Percentiles rank a stretch among this genome's conserved stretches.
phyloP scores from a whole-genome alignment of 805 yeast genomes.

The Danielia oregonensis region DNA sequence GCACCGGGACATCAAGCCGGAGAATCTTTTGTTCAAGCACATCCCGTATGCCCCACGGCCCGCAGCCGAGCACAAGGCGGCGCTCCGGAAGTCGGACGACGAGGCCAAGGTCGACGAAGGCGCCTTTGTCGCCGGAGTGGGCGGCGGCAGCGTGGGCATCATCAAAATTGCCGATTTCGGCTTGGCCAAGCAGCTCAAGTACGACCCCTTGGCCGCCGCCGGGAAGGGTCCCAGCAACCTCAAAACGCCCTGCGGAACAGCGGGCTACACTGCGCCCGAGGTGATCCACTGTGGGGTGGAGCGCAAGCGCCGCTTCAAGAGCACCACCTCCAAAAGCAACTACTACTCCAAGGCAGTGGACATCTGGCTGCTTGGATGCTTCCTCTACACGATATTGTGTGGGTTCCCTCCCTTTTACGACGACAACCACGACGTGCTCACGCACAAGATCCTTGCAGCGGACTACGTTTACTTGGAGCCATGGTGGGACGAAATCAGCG shows the following conservation, averaged over 20 bases:
- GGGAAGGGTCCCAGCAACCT: slow-evolving; percentile 46
- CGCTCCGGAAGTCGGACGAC: slow-evolving; percentile 64
- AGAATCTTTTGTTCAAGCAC: slow-evolving; percentile 64
- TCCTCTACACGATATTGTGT: slow-evolving; percentile 84
- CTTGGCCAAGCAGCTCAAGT: slow-evolving; percentile 84
- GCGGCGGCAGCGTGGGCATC: slow-evolving; percentile 89
- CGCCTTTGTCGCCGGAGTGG: slow-evolving; percentile 68
- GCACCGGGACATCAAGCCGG: slow-evolving; percentile 83
- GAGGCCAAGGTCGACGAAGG: slow-evolving; percentile 83
- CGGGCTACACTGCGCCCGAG: slow-evolving; percentile 98
- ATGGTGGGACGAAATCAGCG: slow-evolving; percentile 85
- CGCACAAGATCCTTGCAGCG: slow-evolving; percentile 77
- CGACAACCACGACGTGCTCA: slow-evolving; percentile 67
- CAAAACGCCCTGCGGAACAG: slow-evolving; percentile 98
- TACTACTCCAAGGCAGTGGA: slow-evolving; percentile 87
- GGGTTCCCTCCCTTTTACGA: slow-evolving; percentile 98
- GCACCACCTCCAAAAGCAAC: slow-evolving; percentile 12
- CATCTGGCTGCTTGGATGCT: slow-evolving; percentile 99
- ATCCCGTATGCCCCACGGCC: slow-evolving; percentile 47
- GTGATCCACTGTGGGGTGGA: slow-evolving; percentile 79
- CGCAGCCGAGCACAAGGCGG: slow-evolving; percentile 28
- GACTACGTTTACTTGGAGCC: slow-evolving; percentile 73
- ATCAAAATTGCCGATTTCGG: slow-evolving; percentile 97
- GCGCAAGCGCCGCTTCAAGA: slow-evolving; percentile 27
- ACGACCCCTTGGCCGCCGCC: slow-evolving; percentile 30